These are phyloP conservation scores for Carex pumila DNA, from an alignment of 176 grass and related monocot genomes.

Conservation along the genomic window DNA sequence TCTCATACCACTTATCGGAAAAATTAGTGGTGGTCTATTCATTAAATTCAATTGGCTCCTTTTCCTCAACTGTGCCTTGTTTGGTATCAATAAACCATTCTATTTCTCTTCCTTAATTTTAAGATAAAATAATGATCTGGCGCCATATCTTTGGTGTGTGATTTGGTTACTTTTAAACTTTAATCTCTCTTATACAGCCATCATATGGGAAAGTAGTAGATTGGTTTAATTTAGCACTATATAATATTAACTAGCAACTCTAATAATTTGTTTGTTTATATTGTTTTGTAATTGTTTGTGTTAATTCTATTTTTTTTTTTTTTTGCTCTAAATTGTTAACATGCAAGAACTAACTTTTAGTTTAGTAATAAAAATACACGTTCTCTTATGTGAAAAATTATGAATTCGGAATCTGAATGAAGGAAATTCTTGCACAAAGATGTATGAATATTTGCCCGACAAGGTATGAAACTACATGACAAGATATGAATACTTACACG, in stretches of 20 bases:
- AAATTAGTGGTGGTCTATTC: slow-evolving; percentile 26
- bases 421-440: too few species aligned
- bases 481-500: too few species aligned
- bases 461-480: too few species aligned
- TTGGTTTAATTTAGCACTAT: background rate
- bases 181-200: background rate
- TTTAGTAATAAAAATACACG: too few species aligned
- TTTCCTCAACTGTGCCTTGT: background rate
- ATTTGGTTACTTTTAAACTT: slow-evolving; percentile 1
- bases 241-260: background rate
- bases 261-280: background rate
- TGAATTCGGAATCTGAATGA: too few species aligned
- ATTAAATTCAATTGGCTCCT: slow-evolving; percentile 8
- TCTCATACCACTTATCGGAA: slow-evolving; percentile 1
- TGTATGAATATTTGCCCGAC: too few species aligned
- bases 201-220: background rate
- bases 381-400: too few species aligned
- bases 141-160: background rate
- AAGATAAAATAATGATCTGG: background rate
- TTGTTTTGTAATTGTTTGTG: background rate
- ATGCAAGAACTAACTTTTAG: too few species aligned
- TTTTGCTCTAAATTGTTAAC: too few species aligned
- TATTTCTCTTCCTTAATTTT: slow-evolving; percentile 9
- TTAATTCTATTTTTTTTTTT: background rate
- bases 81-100: background rate